Base-by-base conservation (phyloP, 345 rosid species). In the Syzygium grande region DNA sequence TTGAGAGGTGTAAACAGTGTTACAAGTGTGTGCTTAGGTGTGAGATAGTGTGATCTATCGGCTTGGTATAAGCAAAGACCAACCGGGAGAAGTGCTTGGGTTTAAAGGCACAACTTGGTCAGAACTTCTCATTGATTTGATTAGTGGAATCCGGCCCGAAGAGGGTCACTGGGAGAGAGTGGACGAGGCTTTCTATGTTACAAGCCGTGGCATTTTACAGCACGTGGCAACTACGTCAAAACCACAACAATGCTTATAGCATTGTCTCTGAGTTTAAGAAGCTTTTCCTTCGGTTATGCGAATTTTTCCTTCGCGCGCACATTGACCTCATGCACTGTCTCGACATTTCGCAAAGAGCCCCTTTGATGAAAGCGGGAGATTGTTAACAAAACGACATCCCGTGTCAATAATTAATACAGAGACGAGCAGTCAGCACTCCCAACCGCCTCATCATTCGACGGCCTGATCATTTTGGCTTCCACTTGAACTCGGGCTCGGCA, bases 351-450 rank as follows among this genome's bases (percentile, higher is more conserved):
- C 3, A 1, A 30, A 65, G 43, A 16, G 23, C 79, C 23, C 22
- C 7, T 30, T 65, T 2, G 22, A 65, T 30, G 22, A 65, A 14
- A 30, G 43, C 6, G 6, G 12, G 22, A 30, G 5, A 68, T 68
- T 30, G 34, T 68, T 34, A 4, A 68, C 4, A 6, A 30, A 68
- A 68, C 41, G 16, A 17, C 23, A 16, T 65, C 23, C 1, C 43
- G 19, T 30, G 22, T 30, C 8, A 7, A 7, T 63, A 29, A 7
- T 10, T 14, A 6, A 30, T 29, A 29, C 7, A 15, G 41, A 29
- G 22, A 63, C 11, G 5, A 29, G 3, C 4, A 2, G 2, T 6
- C 7, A 63, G 17, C 8, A 0, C 3, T 63, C 10, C 17, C 10
- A 2, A 0, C 4, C 4, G 5, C 4, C 19, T 29, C 41, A 0